A percentile compares a stretch with the other conserved stretches of the same genome.
Conservation (phyloP, 192 early-diverging fungal genomes). For the Haplosporangium gracile region DNA sequence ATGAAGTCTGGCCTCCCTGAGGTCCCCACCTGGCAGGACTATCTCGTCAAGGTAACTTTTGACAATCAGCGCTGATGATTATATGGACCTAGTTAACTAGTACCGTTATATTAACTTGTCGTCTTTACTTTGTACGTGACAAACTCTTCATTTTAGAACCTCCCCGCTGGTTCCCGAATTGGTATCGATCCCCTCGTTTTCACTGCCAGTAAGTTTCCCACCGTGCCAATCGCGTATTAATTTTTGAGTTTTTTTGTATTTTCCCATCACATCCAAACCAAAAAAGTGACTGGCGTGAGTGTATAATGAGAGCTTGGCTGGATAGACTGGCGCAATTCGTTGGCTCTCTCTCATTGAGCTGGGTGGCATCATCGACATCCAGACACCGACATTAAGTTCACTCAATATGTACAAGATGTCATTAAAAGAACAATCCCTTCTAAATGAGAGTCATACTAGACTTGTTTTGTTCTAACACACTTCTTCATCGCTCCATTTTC, state of each 20-base stretch:
- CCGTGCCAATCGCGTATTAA: not conserved
- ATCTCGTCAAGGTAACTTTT: slow-evolving; percentile 74
- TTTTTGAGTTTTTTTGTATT: not conserved
- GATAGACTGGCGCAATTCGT: not conserved
- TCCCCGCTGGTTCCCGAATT: slow-evolving; percentile 83
- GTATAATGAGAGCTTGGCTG: not conserved
- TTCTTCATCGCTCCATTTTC: not conserved
- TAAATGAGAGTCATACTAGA: not conserved
- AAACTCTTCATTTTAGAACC: slow-evolving; percentile 49
- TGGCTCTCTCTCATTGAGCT: slow-evolving; percentile 2
- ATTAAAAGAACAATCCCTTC: not conserved
- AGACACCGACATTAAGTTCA: not conserved
- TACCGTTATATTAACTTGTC: not conserved
- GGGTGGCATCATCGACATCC: not conserved
- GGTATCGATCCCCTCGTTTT: slow-evolving; percentile 94
- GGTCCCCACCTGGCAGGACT: slow-evolving; percentile 92
- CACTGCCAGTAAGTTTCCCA: slow-evolving; percentile 70
- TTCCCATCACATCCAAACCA: not conserved
- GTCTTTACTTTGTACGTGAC: not conserved
- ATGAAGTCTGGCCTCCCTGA: slow-evolving; percentile 93
- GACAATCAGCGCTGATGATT: not conserved
- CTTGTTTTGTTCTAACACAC: not conserved
- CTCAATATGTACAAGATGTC: too few relatives aligned
- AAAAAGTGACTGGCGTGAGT: not conserved
- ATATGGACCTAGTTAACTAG: not conserved